These are phyloP conservation scores for Salvia miltiorrhiza DNA, from an alignment of 257 asterid genomes.

Conservation along the genomic window DNA sequence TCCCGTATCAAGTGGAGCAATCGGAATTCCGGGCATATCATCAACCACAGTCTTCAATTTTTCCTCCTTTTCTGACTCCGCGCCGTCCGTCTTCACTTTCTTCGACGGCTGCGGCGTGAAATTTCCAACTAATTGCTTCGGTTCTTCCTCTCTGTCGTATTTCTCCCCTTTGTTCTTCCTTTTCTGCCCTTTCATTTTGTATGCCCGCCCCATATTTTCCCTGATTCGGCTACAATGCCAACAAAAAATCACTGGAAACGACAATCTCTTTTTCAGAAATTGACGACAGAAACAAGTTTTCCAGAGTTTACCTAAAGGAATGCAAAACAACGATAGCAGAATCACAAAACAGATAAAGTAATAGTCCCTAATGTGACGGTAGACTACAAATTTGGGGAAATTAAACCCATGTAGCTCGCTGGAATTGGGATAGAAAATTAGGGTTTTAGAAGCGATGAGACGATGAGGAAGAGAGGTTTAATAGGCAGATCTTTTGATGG, in stretches of 20 bases:
- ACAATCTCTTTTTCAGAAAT: too few relatives aligned
- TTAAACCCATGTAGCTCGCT: too few relatives aligned
- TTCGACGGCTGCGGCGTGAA: slow-evolving; percentile 23
- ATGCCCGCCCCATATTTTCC: slow-evolving; percentile 36
- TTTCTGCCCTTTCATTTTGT: slow-evolving; percentile 56
- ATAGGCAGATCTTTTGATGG: too few relatives aligned
- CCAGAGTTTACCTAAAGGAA: too few relatives aligned
- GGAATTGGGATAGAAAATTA: too few relatives aligned
- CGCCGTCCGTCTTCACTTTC: slow-evolving; percentile 32
- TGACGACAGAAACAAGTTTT: too few relatives aligned
- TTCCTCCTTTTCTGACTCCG: slow-evolving; percentile 34
- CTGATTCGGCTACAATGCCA: not conserved
- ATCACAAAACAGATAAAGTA: too few relatives aligned
- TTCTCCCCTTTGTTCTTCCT: slow-evolving; percentile 47
- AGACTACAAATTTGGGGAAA: too few relatives aligned
- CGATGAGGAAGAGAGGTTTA: too few relatives aligned
- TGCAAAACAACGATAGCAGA: too few relatives aligned
- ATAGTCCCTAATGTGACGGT: too few relatives aligned
- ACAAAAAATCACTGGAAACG: not conserved
- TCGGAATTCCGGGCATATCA: slow-evolving; percentile 69
- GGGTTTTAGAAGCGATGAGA: too few relatives aligned
- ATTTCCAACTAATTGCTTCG: slow-evolving; percentile 11
- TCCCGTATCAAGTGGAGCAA: slow-evolving; percentile 30
- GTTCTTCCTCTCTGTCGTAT: slow-evolving; percentile 21
- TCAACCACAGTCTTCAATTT: slow-evolving; percentile 32